phyloP scores from a whole-genome alignment of 2,329 filamentous ascomycete genomes.

The Claviceps sp. region DNA sequence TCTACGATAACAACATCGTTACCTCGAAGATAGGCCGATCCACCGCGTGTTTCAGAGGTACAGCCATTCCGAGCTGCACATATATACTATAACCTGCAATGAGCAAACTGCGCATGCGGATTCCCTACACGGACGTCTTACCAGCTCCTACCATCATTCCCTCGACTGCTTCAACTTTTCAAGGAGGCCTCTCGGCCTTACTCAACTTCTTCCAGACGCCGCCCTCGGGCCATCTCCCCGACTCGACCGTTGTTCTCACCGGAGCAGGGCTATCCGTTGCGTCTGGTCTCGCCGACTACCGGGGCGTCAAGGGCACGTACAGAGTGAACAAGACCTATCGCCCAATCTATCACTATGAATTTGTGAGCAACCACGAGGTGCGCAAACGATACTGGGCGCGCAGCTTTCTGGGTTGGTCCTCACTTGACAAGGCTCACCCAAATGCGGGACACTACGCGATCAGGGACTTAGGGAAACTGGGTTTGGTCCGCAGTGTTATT shows the following conservation, averaged over 20 bases:
- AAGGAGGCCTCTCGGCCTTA: slow-evolving; percentile 66
- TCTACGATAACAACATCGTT: not conserved
- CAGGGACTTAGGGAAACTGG: slow-evolving; percentile 55
- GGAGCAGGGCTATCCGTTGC: slow-evolving; percentile 90
- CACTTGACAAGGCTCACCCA: slow-evolving; percentile 61
- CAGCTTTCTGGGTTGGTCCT: slow-evolving; percentile 87
- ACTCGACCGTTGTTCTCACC: slow-evolving; percentile 42
- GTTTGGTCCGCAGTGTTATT: slow-evolving; percentile 62
- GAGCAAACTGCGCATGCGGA: slow-evolving; percentile 66
- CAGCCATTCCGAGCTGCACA: not conserved
- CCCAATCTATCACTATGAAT: slow-evolving; percentile 90
- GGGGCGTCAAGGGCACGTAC: slow-evolving; percentile 82
- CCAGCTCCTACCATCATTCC: slow-evolving; percentile 66
- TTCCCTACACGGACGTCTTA: slow-evolving; percentile 79
- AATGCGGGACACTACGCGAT: slow-evolving; percentile 73
- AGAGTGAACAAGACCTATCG: slow-evolving; percentile 80
- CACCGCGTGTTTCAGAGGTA: not conserved
- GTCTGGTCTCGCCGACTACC: slow-evolving; percentile 85
- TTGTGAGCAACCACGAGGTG: slow-evolving; percentile 65
- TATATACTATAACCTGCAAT: slow-evolving; percentile 24
- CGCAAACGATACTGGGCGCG: slow-evolving; percentile 92
- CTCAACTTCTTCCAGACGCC: slow-evolving; percentile 59
- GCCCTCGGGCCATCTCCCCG: slow-evolving; percentile 33
- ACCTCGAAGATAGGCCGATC: not conserved
- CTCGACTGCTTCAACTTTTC: slow-evolving; percentile 50